phyloP scores from a whole-genome alignment of 345 rosid genomes.

The Hypericum androsaemum region DNA sequence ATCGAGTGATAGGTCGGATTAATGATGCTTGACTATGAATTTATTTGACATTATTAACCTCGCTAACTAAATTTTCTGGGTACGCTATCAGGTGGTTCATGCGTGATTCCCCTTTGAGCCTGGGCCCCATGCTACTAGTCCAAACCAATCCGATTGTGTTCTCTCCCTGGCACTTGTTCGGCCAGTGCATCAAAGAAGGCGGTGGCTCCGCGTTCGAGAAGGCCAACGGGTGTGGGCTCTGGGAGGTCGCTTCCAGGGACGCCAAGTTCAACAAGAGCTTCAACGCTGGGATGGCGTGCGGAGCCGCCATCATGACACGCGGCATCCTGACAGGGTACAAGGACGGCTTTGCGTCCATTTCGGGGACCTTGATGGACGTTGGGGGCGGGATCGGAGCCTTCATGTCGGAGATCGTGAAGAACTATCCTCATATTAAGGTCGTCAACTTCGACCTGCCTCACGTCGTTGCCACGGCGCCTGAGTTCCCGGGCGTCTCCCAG shows the following conservation, averaged over 20 bases:
- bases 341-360: slow-evolving; percentile 14
- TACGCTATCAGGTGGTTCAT: slow-evolving; percentile 21
- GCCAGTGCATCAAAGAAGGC: slow-evolving; percentile 29
- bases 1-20: no score
- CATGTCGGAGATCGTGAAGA: slow-evolving; percentile 19
- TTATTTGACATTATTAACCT: no score
- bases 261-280: slow-evolving; percentile 16
- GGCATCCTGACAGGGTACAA: slow-evolving; percentile 13
- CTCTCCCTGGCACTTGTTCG: slow-evolving; percentile 21
- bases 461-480: slow-evolving; percentile 25
- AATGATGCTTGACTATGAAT: no score
- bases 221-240: slow-evolving; percentile 24
- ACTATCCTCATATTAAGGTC: slow-evolving; percentile 23
- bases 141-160: slow-evolving; percentile 13
- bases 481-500: slow-evolving; percentile 16
- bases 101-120: slow-evolving; percentile 11
- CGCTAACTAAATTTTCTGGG: no score
- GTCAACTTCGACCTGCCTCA: slow-evolving; percentile 36
- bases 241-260: slow-evolving; percentile 16
- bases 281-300: slow-evolving; percentile 24
- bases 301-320: slow-evolving; percentile 11
- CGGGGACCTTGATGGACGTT: slow-evolving; percentile 22
- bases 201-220: slow-evolving; percentile 21
- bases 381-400: slow-evolving; percentile 29
- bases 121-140: slow-evolving; percentile 23